These are phyloP conservation scores for Colletotrichum zoysiae DNA, from an alignment of 2,329 filamentous ascomycete genomes.

Conservation along the genomic window DNA sequence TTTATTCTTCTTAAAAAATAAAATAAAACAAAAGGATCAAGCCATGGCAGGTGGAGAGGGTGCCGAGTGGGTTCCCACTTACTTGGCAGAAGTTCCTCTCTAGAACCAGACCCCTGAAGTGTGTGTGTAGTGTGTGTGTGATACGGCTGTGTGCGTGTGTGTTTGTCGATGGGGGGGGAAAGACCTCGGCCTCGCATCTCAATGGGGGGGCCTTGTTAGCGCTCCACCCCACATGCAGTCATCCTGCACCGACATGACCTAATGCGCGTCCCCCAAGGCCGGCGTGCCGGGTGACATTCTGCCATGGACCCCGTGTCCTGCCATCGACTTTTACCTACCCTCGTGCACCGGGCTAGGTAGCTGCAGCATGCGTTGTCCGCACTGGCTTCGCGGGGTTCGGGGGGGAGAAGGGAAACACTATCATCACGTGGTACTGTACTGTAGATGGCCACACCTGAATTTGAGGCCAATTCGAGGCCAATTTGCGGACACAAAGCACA, in stretches of 20 bases:
- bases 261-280: conserved; percentile 14
- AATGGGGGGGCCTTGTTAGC: conserved; percentile 30
- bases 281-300: conserved; percentile 28
- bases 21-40: neutral
- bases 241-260: conserved; percentile 34
- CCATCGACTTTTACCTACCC: neutral
- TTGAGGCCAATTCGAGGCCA: conserved; percentile 5
- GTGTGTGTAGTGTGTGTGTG: neutral
- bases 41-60: conserved; percentile 23
- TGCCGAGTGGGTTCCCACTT: conserved; percentile 31
- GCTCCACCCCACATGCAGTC: conserved; percentile 30
- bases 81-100: conserved; percentile 40
- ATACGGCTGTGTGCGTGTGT: neutral
- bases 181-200: conserved; percentile 4
- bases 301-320: conserved; percentile 17
- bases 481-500: neutral
- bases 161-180: neutral
- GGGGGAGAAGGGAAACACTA: neutral
- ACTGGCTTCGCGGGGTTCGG: neutral
- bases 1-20: too few species aligned
- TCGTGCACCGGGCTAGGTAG: neutral
- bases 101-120: conserved; percentile 31
- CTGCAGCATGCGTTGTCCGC: neutral
- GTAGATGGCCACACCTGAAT: neutral
- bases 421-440: neutral